Base-by-base conservation (phyloP, 108 stramenopile species). In the Discostella stelligeroides region DNA sequence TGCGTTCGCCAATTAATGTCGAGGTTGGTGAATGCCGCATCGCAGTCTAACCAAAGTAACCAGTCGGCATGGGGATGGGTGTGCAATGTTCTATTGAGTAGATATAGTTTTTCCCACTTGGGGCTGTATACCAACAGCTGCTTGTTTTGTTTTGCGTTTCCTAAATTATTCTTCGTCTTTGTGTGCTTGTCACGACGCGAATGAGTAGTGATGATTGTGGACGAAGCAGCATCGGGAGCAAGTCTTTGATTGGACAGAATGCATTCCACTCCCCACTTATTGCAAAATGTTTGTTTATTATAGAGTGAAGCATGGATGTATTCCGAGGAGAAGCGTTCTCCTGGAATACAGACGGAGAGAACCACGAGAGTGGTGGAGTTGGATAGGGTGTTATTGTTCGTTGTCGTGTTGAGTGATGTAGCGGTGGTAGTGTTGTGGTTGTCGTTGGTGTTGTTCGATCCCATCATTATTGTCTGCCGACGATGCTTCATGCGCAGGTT, bases 1-100 rank as follows among this genome's bases (percentile, higher is more conserved):
- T 72, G 70, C 1, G 13, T 54, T 10, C 59, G 27, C 70, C 70
- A 72, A 72, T 72, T 27, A 11, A 72, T 63, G 15, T 72, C 70
- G 61, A 63, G 62, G 53, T 72, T 72, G 42, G 70, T 72, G 61
- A 72, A 72, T 27, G 70, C 70, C 7, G 70, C 61, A 63, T 72
- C 70, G 40, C 70, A 72, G 25, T 72, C 70, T 42, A 72, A 54
- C 70, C 70, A 72, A 18, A 72, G 17, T n/a, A 72, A 4, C 70
- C 70, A 72, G n/a, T 72, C 70, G 17, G 54, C 70, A 14, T 54
- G 5, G 11, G 48, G 27, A 25, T 12, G 1, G 0, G 41, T 41
- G 0, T 71, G 6, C 15, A 72, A 13, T 25, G 70, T 72, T 10
- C 28, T 20, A 27, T 54, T 72, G 3, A 72, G 51, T 28, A 54